Evolutionary conservation across 2,329 filamentous ascomycete genomes (phyloP).

Genomic region (Calonectria leucothoes): DNA sequence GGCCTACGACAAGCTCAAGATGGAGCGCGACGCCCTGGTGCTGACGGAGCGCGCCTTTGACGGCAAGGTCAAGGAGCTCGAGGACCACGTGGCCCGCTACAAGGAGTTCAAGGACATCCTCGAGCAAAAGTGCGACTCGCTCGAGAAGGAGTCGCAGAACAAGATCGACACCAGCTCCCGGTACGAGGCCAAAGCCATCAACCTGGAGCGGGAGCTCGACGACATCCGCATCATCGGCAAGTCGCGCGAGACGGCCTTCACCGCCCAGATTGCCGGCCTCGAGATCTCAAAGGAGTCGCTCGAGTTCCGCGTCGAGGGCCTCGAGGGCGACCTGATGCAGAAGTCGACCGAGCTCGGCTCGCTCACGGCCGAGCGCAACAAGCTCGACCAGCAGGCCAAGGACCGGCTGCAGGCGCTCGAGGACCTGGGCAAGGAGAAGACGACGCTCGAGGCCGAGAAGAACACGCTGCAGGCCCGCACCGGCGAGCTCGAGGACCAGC

Average conservation of each 20-base stretch:
- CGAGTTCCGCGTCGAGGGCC: conserved; percentile 37
- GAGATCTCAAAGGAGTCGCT: conserved; percentile 44
- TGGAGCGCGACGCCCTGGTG: conserved; percentile 38
- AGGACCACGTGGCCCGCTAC: conserved; percentile 39
- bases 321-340: conserved; percentile 38
- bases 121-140: conserved; percentile 40
- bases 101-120: conserved; percentile 40
- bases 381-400: conserved; percentile 33
- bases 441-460: conserved; percentile 23
- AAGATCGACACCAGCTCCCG: conserved; percentile 22
- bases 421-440: conserved; percentile 22
- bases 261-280: conserved; percentile 38
- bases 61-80: conserved; percentile 41
- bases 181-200: conserved; percentile 41
- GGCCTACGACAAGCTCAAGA: conserved; percentile 33
- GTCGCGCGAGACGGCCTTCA: conserved; percentile 40
- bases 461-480: conserved; percentile 9
- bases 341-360: conserved; percentile 38
- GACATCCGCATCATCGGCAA: conserved; percentile 40
- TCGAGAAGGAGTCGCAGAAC: conserved; percentile 37
- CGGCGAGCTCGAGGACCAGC: conserved; percentile 22
- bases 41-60: conserved; percentile 35
- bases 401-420: conserved; percentile 34
- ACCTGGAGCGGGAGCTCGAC: conserved; percentile 40
- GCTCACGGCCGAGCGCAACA: conserved; percentile 38